A percentile compares a stretch with the other conserved stretches of the same genome.
phyloP scores from a whole-genome alignment of 202 grass and related monocot species.

The Zizania palustris region DNA sequence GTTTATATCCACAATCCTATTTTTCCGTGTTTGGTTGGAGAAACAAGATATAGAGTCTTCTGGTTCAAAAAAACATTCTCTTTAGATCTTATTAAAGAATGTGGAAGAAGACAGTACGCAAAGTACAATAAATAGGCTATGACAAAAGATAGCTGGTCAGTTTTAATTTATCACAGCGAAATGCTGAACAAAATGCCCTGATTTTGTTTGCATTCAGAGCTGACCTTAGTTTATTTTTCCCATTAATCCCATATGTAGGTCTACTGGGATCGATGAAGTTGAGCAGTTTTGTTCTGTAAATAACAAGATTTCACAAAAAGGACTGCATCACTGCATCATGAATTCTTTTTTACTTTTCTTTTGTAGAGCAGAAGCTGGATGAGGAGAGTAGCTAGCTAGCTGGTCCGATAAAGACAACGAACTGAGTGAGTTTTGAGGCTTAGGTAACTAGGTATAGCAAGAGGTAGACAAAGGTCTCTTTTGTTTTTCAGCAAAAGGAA shows the following conservation, averaged over 20 bases:
- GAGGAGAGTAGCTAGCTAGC: constrained; percentile 18
- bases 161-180: background rate
- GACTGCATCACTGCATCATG: constrained; percentile 3
- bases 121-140: background rate
- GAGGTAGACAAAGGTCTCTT: constrained; percentile 20
- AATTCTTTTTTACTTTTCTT: constrained; percentile 40
- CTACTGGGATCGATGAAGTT: background rate
- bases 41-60: no score
- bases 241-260: constrained; percentile 10
- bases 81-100: no score
- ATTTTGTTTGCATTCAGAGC: no score
- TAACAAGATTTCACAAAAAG: constrained; percentile 16
- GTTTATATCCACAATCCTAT: no score
- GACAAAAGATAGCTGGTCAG: constrained; percentile 16
- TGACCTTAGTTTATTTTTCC: background rate
- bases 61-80: no score
- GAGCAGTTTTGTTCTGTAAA: background rate
- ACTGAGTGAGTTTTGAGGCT: constrained; percentile 14
- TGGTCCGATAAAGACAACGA: constrained; percentile 10
- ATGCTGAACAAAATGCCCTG: background rate
- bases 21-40: no score
- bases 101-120: constrained; percentile 18
- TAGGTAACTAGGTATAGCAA: background rate
- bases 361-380: constrained; percentile 17
- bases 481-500: constrained; percentile 15